Evolutionary conservation across 176 grass and related monocot species (phyloP).

Genomic region (Paspalum vaginatum): DNA sequence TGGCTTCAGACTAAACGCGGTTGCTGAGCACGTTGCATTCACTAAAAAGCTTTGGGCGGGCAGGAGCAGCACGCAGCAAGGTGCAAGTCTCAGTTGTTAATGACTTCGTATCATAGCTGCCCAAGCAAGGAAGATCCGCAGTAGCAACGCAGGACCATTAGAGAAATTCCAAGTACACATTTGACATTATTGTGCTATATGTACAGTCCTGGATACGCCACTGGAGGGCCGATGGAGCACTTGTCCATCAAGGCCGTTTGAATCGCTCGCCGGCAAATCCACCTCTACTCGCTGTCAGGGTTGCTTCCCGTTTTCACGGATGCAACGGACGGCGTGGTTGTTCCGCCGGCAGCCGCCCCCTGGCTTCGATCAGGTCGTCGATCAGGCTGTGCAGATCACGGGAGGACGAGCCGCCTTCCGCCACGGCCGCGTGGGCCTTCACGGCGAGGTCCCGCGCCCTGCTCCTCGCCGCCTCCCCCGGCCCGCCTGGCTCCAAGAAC

Average conservation of each 20-base stretch:
- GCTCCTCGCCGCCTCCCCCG: constrained; percentile 9
- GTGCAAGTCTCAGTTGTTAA: too few relatives aligned
- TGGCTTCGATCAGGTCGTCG: constrained; percentile 16
- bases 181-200: too few relatives aligned
- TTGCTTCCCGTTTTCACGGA: not conserved
- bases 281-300: not conserved
- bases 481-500: not conserved
- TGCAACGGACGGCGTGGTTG: not conserved
- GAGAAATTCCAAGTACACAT: too few relatives aligned
- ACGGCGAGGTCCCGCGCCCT: constrained; percentile 28
- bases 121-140: too few relatives aligned
- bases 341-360: not conserved
- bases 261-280: not conserved
- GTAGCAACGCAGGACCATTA: too few relatives aligned
- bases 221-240: too few relatives aligned
- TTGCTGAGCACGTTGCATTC: too few relatives aligned
- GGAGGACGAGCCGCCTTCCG: constrained; percentile 21
- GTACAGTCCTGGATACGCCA: too few relatives aligned
- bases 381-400: constrained; percentile 21
- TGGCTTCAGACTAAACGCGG: too few relatives aligned
- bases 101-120: too few relatives aligned
- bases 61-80: too few relatives aligned
- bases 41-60: too few relatives aligned
- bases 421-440: constrained; percentile 23
- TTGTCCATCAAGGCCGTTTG: not conserved